Conservation (phyloP, 257 asterid genomes). For the Henckelia pumila region DNA sequence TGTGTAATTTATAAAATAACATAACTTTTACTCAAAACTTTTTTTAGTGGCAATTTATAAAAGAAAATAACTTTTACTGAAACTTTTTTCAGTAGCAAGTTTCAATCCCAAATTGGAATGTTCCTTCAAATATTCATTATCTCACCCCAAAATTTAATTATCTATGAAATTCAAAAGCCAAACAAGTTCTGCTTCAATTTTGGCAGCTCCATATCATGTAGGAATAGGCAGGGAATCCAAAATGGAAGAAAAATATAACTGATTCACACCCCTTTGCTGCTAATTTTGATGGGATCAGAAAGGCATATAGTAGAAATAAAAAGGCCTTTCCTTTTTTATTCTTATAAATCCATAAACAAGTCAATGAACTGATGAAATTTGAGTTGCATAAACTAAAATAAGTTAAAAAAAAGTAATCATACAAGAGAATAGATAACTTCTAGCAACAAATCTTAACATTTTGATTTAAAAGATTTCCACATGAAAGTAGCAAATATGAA, state of each 20-base stretch:
- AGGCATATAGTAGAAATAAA: not conserved
- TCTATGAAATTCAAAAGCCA: not conserved
- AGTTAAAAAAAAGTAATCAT: not conserved
- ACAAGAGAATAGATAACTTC: not conserved
- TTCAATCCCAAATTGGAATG: not conserved
- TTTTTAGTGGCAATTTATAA: not conserved
- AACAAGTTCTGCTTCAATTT: not conserved
- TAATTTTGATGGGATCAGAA: not conserved
- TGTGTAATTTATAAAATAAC: not conserved
- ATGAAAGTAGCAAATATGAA: conserved; percentile 6
- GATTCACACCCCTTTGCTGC: not conserved
- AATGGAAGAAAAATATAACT: not conserved
- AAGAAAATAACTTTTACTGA: not conserved
- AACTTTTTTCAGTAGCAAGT: not conserved
- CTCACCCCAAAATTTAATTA: not conserved
- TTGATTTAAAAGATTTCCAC: not conserved
- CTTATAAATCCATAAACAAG: not conserved
- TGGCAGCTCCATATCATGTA: conserved; percentile 5
- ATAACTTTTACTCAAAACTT: not conserved
- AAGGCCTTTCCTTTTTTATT: not conserved
- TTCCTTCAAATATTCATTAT: not conserved
- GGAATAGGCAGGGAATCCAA: not conserved
- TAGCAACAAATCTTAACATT: not conserved
- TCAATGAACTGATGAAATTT: not conserved
- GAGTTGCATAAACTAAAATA: not conserved